A percentile compares a stretch with the other conserved stretches of the same genome.
These are phyloP conservation scores for Pseudomicrostroma phylloplanum DNA, from an alignment of 1,284 basidiomycete genomes.

Conservation along the genomic window DNA sequence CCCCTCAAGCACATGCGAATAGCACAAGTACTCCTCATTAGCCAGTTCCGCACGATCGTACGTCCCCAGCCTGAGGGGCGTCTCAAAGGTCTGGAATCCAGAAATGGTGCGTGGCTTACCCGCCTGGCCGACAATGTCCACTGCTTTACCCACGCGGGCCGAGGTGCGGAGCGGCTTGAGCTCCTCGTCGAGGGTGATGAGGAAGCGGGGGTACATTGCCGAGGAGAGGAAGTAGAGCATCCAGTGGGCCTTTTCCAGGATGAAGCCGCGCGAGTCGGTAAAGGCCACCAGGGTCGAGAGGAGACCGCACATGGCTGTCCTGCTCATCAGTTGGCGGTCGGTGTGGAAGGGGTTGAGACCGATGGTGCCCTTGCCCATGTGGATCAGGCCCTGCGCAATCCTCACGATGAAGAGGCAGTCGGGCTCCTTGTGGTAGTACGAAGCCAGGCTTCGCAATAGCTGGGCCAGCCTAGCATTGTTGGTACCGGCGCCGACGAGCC, in stretches of 20 bases:
- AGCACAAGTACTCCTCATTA: slow-evolving; percentile 93
- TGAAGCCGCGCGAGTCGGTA: slow-evolving; percentile 83
- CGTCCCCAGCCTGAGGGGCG: slow-evolving; percentile 87
- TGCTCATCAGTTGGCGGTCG: slow-evolving; percentile 82
- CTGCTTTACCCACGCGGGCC: slow-evolving; percentile 83
- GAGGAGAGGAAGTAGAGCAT: slow-evolving; percentile 93
- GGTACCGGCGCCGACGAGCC: slow-evolving; percentile 91
- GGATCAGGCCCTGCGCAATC: slow-evolving; percentile 88
- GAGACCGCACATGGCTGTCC: slow-evolving; percentile 83
- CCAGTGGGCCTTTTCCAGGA: slow-evolving; percentile 94
- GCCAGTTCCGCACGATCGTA: slow-evolving; percentile 90
- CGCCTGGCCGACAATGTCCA: slow-evolving; percentile 50
- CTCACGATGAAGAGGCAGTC: slow-evolving; percentile 96
- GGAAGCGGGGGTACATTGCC: slow-evolving; percentile 96
- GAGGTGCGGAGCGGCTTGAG: slow-evolving; percentile 72
- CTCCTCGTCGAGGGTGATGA: slow-evolving; percentile 86
- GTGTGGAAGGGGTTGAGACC: slow-evolving; percentile 96
- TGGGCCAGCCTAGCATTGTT: slow-evolving; percentile 97
- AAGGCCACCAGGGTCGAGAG: slow-evolving; percentile 83
- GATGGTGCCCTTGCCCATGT: slow-evolving; percentile 99
- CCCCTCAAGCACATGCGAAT: slow-evolving; percentile 57
- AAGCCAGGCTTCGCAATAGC: slow-evolving; percentile 91
- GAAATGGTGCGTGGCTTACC: slow-evolving; percentile 52
- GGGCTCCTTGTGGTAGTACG: slow-evolving; percentile 95
- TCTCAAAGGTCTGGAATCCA: slow-evolving; percentile 68